Conservation (phyloP, 768 basidiomycete species). For the Panellus pusillus region DNA sequence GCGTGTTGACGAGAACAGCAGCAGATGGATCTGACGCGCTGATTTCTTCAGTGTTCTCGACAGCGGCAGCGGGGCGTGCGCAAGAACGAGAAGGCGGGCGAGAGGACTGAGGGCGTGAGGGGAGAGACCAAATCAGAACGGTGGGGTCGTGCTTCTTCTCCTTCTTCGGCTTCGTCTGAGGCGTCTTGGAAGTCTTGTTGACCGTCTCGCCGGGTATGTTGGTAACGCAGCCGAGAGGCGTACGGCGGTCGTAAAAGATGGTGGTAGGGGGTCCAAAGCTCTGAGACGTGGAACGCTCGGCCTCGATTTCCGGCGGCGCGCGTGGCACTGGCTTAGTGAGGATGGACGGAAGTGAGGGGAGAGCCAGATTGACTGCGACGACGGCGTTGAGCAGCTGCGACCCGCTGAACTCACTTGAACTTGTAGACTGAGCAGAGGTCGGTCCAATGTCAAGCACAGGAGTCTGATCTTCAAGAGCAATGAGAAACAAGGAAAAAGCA, state of each 20-base stretch:
- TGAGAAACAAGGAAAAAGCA: no score
- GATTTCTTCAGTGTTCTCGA: not conserved
- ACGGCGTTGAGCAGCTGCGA: not conserved
- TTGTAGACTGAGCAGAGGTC: not conserved
- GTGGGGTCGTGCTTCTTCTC: not conserved
- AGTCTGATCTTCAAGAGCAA: no score
- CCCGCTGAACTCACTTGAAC: not conserved
- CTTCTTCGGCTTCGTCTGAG: not conserved
- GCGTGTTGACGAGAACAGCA: not conserved
- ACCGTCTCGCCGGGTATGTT: not conserved
- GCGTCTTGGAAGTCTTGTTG: not conserved
- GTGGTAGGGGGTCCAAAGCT: constrained; percentile 2
- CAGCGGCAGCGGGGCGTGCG: not conserved
- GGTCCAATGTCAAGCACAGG: not conserved
- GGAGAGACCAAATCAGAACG: not conserved
- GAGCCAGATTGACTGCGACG: not conserved
- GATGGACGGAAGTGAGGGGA: constrained; percentile 11
- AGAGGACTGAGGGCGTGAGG: not conserved
- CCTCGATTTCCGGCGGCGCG: not conserved
- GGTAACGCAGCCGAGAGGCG: constrained; percentile 4
- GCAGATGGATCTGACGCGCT: not conserved
- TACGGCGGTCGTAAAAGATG: constrained; percentile 6
- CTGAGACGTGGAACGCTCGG: not conserved
- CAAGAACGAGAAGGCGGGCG: not conserved
- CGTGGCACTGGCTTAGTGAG: not conserved